Base-by-base conservation (phyloP, 805 yeast genomes). In the Candida ipomoeae region DNA sequence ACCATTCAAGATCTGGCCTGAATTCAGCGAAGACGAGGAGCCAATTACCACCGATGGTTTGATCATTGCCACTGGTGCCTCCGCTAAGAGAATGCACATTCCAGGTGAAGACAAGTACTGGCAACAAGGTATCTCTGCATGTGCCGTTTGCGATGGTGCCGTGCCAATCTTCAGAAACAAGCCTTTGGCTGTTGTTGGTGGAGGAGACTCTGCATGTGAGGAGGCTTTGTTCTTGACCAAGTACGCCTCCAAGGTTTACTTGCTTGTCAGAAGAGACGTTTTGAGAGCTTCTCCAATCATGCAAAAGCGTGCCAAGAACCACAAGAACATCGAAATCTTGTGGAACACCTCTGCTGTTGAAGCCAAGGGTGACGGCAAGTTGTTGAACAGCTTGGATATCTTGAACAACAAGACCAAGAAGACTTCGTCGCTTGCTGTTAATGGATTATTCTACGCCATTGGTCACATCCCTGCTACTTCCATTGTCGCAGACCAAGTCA, bases 61-160 rank as follows among this genome's bases (percentile, higher is more conserved):
- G 48, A 84, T 94, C 59, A 71, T 94, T 55, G 96, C 99, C 58
- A 94, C 99, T 44, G 99, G 99, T 67, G 99, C 99, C 20, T 86
- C 96, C 38, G 99, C 99, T 52, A 89, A 85, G 80, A 88, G 99
- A 78, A 80, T 94, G 74, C 73, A 81, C 67, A 77, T 94, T 55
- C 96, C 97, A 52, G 99, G 99, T 62, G 99, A 94, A 77, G 98
- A 94, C 59, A 80, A 81, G 34, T 94, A 94, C 82, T 94, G 99
- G 99, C 99, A 94, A 78, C 87, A 86, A 69, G 99, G 99, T 71
- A 94, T 94, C 60, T 88, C 96, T 60, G 99, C 99, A 15, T 94
- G 99, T 79, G 99, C 99, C 38, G 99, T 94, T 55, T 94, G 99
- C 76, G 99, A 94, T 69, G 99, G 99, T 73, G 99, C 99, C 33